These are phyloP conservation scores for Fragilaria radians DNA, from an alignment of 108 stramenopile species.

Conservation along the genomic window DNA sequence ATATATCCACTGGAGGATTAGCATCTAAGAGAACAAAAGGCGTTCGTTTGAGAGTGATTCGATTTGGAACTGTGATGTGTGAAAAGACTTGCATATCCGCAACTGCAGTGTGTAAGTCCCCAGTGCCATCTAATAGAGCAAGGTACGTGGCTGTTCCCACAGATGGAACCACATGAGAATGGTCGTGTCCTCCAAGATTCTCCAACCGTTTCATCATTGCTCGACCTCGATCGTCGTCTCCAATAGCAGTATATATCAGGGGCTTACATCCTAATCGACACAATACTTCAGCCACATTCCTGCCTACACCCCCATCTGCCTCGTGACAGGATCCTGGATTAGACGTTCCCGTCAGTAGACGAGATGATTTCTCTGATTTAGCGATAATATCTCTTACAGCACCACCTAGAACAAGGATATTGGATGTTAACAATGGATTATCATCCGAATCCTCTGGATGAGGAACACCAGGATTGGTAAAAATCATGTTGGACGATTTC, in stretches of 20 bases:
- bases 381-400: constrained; percentile 75
- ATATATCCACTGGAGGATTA: constrained; percentile 36
- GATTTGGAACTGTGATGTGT: constrained; percentile 32
- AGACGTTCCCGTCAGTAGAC: constrained; percentile 37
- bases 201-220: constrained; percentile 40
- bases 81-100: constrained; percentile 76
- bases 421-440: constrained; percentile 8
- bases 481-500: background rate
- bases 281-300: constrained; percentile 61
- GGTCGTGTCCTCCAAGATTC: constrained; percentile 29
- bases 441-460: background rate
- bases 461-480: background rate
- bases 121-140: constrained; percentile 54
- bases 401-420: constrained; percentile 81
- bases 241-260: constrained; percentile 63
- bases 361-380: constrained; percentile 17
- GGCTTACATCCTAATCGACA: constrained; percentile 46
- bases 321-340: constrained; percentile 37
- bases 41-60: constrained; percentile 19
- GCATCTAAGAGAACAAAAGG: constrained; percentile 68
- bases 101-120: constrained; percentile 71
- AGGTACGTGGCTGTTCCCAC: constrained; percentile 66
- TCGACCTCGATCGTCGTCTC: constrained; percentile 55
- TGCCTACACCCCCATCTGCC: constrained; percentile 60
- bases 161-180: constrained; percentile 15